A percentile compares a stretch with the other conserved stretches of the same genome.
Evolutionary conservation across 1,139 yeast genomes (phyloP).

Genomic region (Magnusiomyces magnusii): DNA sequence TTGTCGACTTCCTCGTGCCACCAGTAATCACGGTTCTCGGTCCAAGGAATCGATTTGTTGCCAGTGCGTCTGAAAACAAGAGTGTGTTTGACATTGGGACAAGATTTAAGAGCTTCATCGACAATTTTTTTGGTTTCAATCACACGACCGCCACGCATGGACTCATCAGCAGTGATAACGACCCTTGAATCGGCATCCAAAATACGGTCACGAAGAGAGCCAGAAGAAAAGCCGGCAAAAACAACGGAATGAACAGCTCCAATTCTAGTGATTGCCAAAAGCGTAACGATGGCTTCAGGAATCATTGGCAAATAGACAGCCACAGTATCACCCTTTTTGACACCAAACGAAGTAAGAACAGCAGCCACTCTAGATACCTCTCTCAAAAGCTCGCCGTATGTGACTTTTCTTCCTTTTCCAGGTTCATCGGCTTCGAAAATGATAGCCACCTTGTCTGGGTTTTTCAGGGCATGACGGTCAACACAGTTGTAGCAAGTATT

Average conservation of each 20-base stretch:
- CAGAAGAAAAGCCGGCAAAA: constrained; percentile 75
- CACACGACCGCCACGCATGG: constrained; percentile 74
- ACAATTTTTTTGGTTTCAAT: constrained; percentile 78
- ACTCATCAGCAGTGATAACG: constrained; percentile 75
- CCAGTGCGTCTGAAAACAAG: constrained; percentile 71
- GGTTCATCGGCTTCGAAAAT: constrained; percentile 77
- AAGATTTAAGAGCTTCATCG: constrained; percentile 66
- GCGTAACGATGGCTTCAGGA: constrained; percentile 67
- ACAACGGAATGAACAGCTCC: constrained; percentile 82
- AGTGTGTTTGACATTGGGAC: constrained; percentile 62
- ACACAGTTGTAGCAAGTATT: constrained; percentile 74
- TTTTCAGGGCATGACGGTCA: constrained; percentile 68
- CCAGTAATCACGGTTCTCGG: constrained; percentile 60
- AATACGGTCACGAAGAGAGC: constrained; percentile 69
- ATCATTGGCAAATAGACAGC: constrained; percentile 86
- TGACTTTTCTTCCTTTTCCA: constrained; percentile 51
- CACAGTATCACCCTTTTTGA: constrained; percentile 73
- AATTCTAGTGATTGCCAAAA: constrained; percentile 66
- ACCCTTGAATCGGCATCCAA: constrained; percentile 66
- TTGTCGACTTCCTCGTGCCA: constrained; percentile 71
- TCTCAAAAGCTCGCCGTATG: constrained; percentile 65
- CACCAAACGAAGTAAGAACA: constrained; percentile 44
- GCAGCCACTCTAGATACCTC: constrained; percentile 54
- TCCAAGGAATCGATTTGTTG: constrained; percentile 56
- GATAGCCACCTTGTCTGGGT: constrained; percentile 46